phyloP scores from a whole-genome alignment of 1,139 yeast genomes.

The Tardiomyces digboiensis region DNA sequence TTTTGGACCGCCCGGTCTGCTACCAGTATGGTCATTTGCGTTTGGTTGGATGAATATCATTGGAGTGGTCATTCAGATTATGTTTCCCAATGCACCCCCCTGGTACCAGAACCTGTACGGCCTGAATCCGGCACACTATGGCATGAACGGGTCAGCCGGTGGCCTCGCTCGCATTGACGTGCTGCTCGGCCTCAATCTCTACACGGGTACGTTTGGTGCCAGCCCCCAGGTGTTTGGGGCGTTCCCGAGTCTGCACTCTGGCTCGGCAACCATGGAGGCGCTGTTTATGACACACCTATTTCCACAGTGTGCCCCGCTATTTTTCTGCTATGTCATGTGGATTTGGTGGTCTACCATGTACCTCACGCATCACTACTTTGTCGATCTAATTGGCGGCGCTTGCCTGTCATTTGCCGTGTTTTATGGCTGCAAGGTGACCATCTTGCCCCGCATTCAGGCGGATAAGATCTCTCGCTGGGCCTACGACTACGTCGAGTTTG shows the following conservation, averaged over 20 bases:
- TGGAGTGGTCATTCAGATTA: constrained; percentile 75
- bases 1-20: constrained; percentile 88
- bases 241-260: constrained; percentile 92
- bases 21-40: constrained; percentile 85
- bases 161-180: constrained; percentile 87
- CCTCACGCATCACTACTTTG: constrained; percentile 89
- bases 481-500: constrained; percentile 38
- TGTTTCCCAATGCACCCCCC: constrained; percentile 96
- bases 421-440: constrained; percentile 60
- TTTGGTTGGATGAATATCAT: constrained; percentile 93
- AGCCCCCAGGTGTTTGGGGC: constrained; percentile 98
- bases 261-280: constrained; percentile 90
- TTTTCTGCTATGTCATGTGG: constrained; percentile 76
- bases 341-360: constrained; percentile 99
- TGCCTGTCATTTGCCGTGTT: constrained; percentile 63
- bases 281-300: constrained; percentile 74
- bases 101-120: constrained; percentile 92
- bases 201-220: constrained; percentile 75
- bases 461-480: constrained; percentile 81
- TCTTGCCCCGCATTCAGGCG: constrained; percentile 59
- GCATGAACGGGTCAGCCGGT: constrained; percentile 94
- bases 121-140: constrained; percentile 80
- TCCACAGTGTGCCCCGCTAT: constrained; percentile 54
- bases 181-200: constrained; percentile 72
- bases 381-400: constrained; percentile 89